phyloP scores from a whole-genome alignment of 225 moss, liverwort and hornwort species.

The Straminergon stramineum region DNA sequence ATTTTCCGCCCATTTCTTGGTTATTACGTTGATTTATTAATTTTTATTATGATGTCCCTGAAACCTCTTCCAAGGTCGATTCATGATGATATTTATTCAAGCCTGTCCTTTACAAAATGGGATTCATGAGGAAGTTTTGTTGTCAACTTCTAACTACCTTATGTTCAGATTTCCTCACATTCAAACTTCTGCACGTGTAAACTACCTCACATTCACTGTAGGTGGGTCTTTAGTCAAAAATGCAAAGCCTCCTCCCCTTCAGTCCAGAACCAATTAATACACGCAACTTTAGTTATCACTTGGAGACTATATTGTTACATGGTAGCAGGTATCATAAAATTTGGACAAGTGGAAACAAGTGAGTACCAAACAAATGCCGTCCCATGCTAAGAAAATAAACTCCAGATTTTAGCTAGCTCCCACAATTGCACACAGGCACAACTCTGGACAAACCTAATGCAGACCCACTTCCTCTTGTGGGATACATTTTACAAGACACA shows the following conservation, averaged over 20 bases:
- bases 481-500: too few species aligned
- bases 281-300: not conserved
- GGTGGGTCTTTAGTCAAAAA: too few species aligned
- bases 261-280: not conserved
- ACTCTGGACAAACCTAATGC: too few species aligned
- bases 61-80: too few species aligned
- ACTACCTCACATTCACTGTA: not conserved
- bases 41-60: not conserved
- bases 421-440: not conserved
- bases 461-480: too few species aligned
- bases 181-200: too few species aligned
- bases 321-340: not conserved
- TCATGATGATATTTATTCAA: not conserved
- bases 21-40: too few species aligned
- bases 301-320: not conserved
- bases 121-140: not conserved
- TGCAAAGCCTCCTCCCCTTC: too few species aligned
- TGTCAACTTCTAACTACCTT: not conserved
- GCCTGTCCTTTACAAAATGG: not conserved
- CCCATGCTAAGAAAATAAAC: not conserved
- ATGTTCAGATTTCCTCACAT: too few species aligned
- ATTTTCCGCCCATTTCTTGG: not conserved
- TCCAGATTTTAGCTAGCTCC: not conserved
- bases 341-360: not conserved
- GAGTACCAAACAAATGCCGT: not conserved